Percentiles rank a stretch among this genome's conserved stretches.
Evolutionary conservation across 2,329 filamentous ascomycete species (phyloP).

Genomic region (Penicillium paneum): DNA sequence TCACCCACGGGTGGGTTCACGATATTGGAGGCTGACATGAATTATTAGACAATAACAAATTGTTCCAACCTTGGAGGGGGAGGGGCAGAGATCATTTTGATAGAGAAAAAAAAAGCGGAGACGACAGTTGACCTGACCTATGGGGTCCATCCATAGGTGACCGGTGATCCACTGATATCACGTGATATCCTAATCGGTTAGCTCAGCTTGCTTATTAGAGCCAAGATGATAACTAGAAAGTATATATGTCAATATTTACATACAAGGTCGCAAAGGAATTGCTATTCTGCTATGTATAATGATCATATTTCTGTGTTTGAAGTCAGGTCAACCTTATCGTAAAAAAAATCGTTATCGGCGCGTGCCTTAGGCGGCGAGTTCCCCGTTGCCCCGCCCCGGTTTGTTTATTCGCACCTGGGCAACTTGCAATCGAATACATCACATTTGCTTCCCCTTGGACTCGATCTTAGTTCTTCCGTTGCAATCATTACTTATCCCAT

Average conservation of each 20-base stretch:
- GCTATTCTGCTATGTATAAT: too few species aligned
- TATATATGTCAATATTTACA: too few species aligned
- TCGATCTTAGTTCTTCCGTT: background rate
- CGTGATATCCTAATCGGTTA: too few species aligned
- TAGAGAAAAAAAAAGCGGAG: conserved; percentile 21
- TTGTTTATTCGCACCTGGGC: conserved; percentile 23
- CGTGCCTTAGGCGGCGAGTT: conserved; percentile 17
- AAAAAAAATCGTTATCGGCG: conserved; percentile 19
- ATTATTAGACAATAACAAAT: conserved; percentile 3
- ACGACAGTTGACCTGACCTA: too few species aligned
- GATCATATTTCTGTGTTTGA: too few species aligned
- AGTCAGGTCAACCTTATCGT: too few species aligned
- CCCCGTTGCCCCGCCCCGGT: conserved; percentile 26
- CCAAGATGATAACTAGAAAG: too few species aligned
- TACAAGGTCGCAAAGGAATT: too few species aligned
- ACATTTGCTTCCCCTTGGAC: conserved; percentile 6
- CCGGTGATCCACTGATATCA: too few species aligned
- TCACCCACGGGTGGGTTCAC: conserved; percentile 21
- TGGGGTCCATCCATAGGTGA: too few species aligned
- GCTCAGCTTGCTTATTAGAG: too few species aligned
- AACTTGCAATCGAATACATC: conserved; percentile 12
- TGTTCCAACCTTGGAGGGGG: conserved; percentile 3
- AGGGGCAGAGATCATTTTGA: conserved; percentile 22
- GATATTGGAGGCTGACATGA: conserved; percentile 32
- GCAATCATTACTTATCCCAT: background rate